phyloP scores from a whole-genome alignment of 371 early-diverging fungal species.

The Actinomortierella wolfii region DNA sequence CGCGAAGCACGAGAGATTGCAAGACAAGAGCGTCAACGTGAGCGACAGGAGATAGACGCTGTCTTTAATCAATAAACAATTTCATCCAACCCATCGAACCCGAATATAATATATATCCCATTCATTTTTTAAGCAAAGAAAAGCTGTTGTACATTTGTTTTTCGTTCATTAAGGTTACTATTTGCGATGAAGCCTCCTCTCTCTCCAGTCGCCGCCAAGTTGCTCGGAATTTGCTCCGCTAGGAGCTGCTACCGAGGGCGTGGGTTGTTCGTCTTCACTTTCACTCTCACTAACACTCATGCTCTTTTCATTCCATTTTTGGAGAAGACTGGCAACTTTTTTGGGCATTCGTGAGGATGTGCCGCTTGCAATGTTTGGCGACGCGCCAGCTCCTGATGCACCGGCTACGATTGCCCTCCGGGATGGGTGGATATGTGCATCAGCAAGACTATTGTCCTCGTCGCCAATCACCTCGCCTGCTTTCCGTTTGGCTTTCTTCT shows the following conservation, averaged over 20 bases:
- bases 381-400: not conserved
- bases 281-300: constrained; percentile 8
- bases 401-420: constrained; percentile 19
- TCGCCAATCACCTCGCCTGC: not conserved
- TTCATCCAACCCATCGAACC: too few species aligned
- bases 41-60: constrained; percentile 20
- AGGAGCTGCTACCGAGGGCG: not conserved
- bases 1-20: constrained; percentile 32
- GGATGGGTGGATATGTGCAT: constrained; percentile 36
- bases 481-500: constrained; percentile 28
- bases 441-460: not conserved
- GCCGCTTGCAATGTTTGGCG: constrained; percentile 2
- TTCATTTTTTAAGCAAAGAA: too few species aligned
- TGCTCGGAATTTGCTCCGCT: constrained; percentile 33
- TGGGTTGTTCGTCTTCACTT: constrained; percentile 10
- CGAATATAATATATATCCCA: too few species aligned
- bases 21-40: constrained; percentile 13
- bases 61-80: constrained; percentile 23
- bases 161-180: not conserved
- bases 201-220: constrained; percentile 35
- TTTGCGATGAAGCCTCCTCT: constrained; percentile 17
- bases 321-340: constrained; percentile 32
- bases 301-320: constrained; percentile 42
- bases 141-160: too few species aligned
- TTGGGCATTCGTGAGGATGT: constrained; percentile 34